phyloP scores from a whole-genome alignment of 2,329 filamentous ascomycete species.

The Cladosporium sp. region DNA sequence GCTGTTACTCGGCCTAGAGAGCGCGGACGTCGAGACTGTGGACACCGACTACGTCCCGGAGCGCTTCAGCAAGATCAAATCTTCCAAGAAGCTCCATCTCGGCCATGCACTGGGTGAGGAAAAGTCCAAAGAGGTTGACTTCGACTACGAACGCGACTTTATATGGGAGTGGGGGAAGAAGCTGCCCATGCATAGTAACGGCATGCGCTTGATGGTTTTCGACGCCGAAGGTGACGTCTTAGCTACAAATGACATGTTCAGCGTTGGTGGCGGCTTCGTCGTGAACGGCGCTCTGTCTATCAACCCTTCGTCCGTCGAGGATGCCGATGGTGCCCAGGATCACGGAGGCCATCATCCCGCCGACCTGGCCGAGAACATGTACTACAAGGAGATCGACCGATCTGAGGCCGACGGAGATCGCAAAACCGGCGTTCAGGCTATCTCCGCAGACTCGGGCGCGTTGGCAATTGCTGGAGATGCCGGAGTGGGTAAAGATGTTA shows the following conservation, averaged over 20 bases:
- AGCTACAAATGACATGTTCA: conserved; percentile 54
- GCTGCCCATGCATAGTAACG: conserved; percentile 54
- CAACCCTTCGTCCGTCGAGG: conserved; percentile 22
- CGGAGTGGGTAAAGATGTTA: background rate
- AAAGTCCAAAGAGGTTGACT: conserved; percentile 49
- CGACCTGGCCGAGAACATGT: conserved; percentile 55
- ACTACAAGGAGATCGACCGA: conserved; percentile 53
- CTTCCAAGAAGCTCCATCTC: conserved; percentile 46
- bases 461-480: background rate
- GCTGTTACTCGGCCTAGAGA: conserved; percentile 52
- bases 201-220: conserved; percentile 55
- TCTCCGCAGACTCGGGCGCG: conserved; percentile 27
- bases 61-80: conserved; percentile 51
- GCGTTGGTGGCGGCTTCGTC: conserved; percentile 55
- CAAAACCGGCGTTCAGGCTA: conserved; percentile 47
- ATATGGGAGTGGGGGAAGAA: conserved; percentile 55
- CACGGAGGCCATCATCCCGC: conserved; percentile 41
- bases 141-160: conserved; percentile 53
- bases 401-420: conserved; percentile 50
- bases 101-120: conserved; percentile 44
- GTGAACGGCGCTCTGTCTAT: conserved; percentile 54
- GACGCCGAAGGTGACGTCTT: conserved; percentile 49
- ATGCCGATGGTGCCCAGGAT: conserved; percentile 29
- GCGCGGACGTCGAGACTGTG: conserved; percentile 52
- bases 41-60: conserved; percentile 51